Percentiles rank a stretch among this genome's conserved stretches.
Conservation (phyloP, 1,139 yeast species). For the Diutina sp. region DNA sequence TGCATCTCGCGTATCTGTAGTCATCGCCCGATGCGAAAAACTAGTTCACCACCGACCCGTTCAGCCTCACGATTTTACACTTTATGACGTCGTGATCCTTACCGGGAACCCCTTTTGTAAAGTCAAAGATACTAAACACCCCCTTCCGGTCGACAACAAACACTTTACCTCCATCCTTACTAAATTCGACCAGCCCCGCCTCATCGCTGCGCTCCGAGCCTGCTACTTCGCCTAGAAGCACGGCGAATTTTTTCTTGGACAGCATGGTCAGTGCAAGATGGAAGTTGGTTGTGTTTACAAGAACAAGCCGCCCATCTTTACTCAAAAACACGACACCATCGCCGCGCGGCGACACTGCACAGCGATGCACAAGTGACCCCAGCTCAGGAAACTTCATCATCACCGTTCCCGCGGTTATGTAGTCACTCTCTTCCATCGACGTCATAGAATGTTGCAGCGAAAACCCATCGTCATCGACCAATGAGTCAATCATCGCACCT, state of each 20-base stretch:
- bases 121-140: constrained; percentile 63
- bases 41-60: constrained; percentile 5
- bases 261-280: constrained; percentile 4
- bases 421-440: background rate
- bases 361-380: constrained; percentile 67
- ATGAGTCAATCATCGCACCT: constrained; percentile 20
- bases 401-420: constrained; percentile 18
- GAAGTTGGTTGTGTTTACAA: constrained; percentile 50
- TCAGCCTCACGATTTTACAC: constrained; percentile 39
- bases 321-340: constrained; percentile 76
- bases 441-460: background rate
- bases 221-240: constrained; percentile 66
- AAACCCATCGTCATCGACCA: background rate
- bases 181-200: constrained; percentile 65
- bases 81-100: constrained; percentile 68
- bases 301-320: constrained; percentile 61
- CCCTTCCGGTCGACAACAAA: constrained; percentile 77
- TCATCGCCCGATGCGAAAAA: background rate
- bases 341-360: constrained; percentile 73
- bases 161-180: constrained; percentile 70
- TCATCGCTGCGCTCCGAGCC: constrained; percentile 57
- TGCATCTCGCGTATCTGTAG: background rate
- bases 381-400: constrained; percentile 53
- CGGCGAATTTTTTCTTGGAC: constrained; percentile 37
- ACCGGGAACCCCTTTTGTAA: constrained; percentile 72